Base-by-base conservation (phyloP, 2,329 filamentous ascomycete genomes). In the Blastomyces percursus region DNA sequence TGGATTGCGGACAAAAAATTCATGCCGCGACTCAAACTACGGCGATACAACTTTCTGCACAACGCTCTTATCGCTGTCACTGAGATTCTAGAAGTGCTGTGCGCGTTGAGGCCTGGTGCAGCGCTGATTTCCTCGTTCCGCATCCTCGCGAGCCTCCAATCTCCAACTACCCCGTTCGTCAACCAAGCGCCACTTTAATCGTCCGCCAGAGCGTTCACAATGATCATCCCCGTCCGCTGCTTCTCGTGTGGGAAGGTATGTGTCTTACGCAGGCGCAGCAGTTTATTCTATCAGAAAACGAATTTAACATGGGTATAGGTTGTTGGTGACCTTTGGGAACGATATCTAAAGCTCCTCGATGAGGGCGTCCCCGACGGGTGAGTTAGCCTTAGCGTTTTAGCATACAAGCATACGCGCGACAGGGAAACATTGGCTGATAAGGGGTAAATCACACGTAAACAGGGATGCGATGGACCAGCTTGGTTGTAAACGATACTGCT, bases 181-280 rank as follows among this genome's bases (percentile, higher is more conserved):
- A 27, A 7, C n/a, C 19, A 30, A 30, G 11, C 14, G 40, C n/a
- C 14, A 16, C 51, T 1, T 32, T 27, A n/a, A n/a, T 55, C 51
- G 1, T 30, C 38, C 21, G 38, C 27, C 54, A 7, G 24, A 27
- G 27, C 5, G 19, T 44, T 64, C 44, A 65, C 57, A 24, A 99
- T 99, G 94, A 99, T 99, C 78, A 97, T 99, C 69, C 94, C 94
- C 2, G 90, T 99, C 68, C 91, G 94, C 69, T 99, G 94, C 80
- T 99, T 99, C 79, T 97, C 94, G 63, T 99, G 94, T 77, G 94
- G 94, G 77, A 99, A 99, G 90, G 94, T 96, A 78, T 64, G 77
- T 38, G 27, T 24, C 35, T 30, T 19, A 16, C 40, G 19, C 19
- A 50, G 12, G 35, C 35, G 8, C 3, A 35, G 21, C 35, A 7